Evolutionary conservation across 768 basidiomycete genomes (phyloP).

Genomic region (Erythrobasidium yunnanense): DNA sequence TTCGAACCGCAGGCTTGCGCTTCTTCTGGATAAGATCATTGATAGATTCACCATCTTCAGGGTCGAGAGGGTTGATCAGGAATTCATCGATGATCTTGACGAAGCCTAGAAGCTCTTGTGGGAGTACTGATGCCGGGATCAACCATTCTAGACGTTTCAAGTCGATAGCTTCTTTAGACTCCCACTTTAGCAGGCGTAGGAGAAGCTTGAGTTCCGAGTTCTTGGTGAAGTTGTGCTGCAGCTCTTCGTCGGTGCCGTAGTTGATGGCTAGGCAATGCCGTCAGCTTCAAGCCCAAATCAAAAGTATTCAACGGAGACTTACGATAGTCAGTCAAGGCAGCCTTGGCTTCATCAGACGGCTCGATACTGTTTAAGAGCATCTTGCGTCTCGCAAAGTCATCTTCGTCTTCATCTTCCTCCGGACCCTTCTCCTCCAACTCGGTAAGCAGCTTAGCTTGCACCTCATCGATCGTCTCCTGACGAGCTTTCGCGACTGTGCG

Average conservation of each 20-base stretch:
- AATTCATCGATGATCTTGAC: slow-evolving; percentile 71
- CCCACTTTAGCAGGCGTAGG: slow-evolving; percentile 66
- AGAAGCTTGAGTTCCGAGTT: slow-evolving; percentile 72
- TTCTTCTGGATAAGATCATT: slow-evolving; percentile 50
- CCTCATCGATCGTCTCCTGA: slow-evolving; percentile 48
- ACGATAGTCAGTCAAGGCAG: neutral
- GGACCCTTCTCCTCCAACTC: slow-evolving; percentile 43
- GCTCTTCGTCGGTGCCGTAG: slow-evolving; percentile 51
- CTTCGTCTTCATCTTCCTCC: slow-evolving; percentile 27
- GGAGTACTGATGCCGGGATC: slow-evolving; percentile 60
- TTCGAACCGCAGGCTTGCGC: slow-evolving; percentile 29
- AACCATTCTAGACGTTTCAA: slow-evolving; percentile 50
- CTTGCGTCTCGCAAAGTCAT: neutral
- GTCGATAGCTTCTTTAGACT: slow-evolving; percentile 51
- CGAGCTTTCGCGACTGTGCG: neutral
- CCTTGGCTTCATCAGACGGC: slow-evolving; percentile 1
- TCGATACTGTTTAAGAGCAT: slow-evolving; percentile 29
- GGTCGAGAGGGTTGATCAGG: slow-evolving; percentile 66
- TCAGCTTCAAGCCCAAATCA: no score
- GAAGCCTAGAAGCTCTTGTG: slow-evolving; percentile 57
- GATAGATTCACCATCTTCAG: slow-evolving; percentile 61
- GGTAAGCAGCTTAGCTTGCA: slow-evolving; percentile 50
- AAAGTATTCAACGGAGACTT: no score
- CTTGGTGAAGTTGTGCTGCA: slow-evolving; percentile 63
- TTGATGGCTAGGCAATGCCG: neutral